Evolutionary conservation across 805 yeast genomes (phyloP).

Genomic region (Phaffomyces antillensis): DNA sequence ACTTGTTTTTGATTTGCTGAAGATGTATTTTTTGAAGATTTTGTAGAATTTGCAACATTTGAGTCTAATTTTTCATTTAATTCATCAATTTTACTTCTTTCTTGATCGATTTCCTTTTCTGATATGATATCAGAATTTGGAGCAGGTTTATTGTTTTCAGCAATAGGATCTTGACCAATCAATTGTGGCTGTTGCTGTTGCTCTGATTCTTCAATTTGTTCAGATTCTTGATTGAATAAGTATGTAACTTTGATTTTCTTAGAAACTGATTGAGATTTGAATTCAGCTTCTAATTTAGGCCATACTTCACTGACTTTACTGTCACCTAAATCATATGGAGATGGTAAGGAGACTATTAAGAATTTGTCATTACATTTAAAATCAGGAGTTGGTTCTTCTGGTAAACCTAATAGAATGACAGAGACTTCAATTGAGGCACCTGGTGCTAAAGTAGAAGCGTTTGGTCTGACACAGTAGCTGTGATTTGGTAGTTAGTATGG

Average conservation of each 20-base stretch:
- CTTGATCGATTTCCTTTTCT: constrained; percentile 29
- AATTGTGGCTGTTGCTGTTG: not conserved
- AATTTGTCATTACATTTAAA: constrained; percentile 88
- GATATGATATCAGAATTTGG: too few relatives aligned
- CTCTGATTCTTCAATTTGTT: constrained; percentile 6
- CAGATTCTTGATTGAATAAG: constrained; percentile 22
- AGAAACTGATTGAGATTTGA: constrained; percentile 46
- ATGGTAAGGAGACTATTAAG: constrained; percentile 78
- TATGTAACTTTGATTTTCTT: constrained; percentile 64
- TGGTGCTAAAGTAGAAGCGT: constrained; percentile 74
- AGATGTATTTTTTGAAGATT: constrained; percentile 10
- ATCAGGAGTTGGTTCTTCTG: constrained; percentile 65
- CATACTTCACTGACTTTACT: constrained; percentile 62
- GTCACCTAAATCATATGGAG: constrained; percentile 50
- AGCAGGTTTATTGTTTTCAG: not conserved
- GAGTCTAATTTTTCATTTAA: constrained; percentile 40
- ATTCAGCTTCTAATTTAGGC: constrained; percentile 61
- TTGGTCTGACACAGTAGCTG: constrained; percentile 85
- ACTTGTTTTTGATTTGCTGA: constrained; percentile 15
- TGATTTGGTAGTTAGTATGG: not conserved
- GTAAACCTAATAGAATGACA: constrained; percentile 78
- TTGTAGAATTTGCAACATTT: constrained; percentile 24
- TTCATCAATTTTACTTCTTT: constrained; percentile 35
- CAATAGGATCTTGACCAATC: not conserved
- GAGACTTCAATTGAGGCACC: constrained; percentile 68